Evolutionary conservation across 2,329 filamentous ascomycete genomes (phyloP).

Genomic region (Bretziella fagacearum): DNA sequence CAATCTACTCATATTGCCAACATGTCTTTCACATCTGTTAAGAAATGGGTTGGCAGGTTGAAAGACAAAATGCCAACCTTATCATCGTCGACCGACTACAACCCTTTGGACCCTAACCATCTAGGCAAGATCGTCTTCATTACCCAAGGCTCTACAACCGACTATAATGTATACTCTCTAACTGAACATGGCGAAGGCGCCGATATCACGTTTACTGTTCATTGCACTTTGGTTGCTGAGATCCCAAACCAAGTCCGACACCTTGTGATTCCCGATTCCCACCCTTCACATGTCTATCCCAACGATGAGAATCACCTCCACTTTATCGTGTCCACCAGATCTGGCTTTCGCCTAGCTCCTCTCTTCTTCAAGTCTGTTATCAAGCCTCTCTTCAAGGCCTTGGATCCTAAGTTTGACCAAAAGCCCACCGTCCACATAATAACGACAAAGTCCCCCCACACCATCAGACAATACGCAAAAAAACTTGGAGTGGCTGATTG

Average conservation of each 20-base stretch:
- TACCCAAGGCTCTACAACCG: not conserved
- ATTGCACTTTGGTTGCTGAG: conserved; percentile 15
- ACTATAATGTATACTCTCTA: conserved; percentile 3
- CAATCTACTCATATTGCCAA: no score
- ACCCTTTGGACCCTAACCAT: no score
- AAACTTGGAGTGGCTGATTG: conserved; percentile 20
- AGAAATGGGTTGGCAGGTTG: no score
- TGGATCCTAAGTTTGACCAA: conserved; percentile 12
- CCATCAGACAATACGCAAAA: conserved; percentile 45
- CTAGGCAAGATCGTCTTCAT: no score
- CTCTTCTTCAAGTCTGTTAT: conserved; percentile 8
- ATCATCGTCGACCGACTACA: no score
- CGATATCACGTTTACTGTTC: conserved; percentile 12
- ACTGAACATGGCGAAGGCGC: conserved; percentile 12
- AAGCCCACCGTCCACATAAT: conserved; percentile 33
- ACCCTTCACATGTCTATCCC: conserved; percentile 8
- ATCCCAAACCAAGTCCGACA: conserved; percentile 20
- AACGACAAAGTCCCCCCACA: conserved; percentile 44
- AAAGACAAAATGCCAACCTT: no score
- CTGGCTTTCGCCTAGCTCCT: conserved; percentile 41
- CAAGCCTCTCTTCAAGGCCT: conserved; percentile 5
- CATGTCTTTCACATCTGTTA: no score
- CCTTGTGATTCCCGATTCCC: conserved; percentile 6
- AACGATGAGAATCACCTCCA: conserved; percentile 27
- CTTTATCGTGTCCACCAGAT: conserved; percentile 49